Evolutionary conservation across 2,329 filamentous ascomycete species (phyloP).

Genomic region (Colletotrichum gloeosporioides): DNA sequence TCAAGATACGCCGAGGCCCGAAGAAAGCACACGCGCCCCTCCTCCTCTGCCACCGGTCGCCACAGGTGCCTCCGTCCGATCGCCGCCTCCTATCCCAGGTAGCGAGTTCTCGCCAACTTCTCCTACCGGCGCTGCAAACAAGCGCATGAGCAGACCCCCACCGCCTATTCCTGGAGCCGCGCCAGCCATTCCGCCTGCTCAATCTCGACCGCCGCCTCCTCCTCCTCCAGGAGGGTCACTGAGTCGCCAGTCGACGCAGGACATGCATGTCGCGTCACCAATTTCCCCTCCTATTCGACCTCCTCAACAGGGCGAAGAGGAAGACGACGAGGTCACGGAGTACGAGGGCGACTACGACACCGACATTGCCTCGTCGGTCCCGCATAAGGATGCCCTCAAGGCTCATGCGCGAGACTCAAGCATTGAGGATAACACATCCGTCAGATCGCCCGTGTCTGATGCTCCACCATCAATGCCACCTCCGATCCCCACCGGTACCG

Average conservation of each 20-base stretch:
- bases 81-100: conserved; percentile 39
- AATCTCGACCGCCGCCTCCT: conserved; percentile 70
- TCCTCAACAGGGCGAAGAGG: conserved; percentile 69
- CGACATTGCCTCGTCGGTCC: conserved; percentile 92
- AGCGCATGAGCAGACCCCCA: conserved; percentile 61
- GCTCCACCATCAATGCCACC: conserved; percentile 55
- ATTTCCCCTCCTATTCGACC: conserved; percentile 43
- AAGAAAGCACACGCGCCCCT: conserved; percentile 30
- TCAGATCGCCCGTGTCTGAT: conserved; percentile 59
- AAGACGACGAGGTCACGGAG: conserved; percentile 80
- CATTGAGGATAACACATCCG: conserved; percentile 70
- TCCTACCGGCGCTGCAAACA: conserved; percentile 47
- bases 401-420: conserved; percentile 80
- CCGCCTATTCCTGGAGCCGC: conserved; percentile 65
- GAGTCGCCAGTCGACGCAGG: conserved; percentile 65
- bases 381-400: conserved; percentile 91
- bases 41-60: conserved; percentile 43
- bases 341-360: conserved; percentile 99
- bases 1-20: conserved; percentile 1
- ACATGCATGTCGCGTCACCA: conserved; percentile 52
- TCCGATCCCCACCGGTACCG: conserved; percentile 56
- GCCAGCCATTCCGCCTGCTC: conserved; percentile 51
- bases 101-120: conserved; percentile 50
- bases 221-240: conserved; percentile 61
- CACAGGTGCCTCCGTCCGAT: conserved; percentile 28